These are phyloP conservation scores for Mesembryanthemum crystallinum DNA, from an alignment of 148 eudicot species.

Conservation along the genomic window DNA sequence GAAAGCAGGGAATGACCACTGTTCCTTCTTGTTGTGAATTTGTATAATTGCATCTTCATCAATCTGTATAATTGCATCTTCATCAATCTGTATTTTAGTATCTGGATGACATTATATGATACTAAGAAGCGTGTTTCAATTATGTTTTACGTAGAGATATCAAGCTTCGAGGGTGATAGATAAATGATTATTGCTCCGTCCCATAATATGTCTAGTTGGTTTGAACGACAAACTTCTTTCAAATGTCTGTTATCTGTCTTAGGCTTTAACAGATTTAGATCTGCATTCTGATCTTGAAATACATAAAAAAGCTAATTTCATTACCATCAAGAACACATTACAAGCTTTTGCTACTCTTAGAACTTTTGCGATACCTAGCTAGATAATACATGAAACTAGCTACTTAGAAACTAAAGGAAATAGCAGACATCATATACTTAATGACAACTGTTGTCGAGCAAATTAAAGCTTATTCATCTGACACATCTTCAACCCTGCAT, in stretches of 20 bases:
- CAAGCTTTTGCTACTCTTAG: neutral
- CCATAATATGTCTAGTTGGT: neutral
- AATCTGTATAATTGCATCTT: neutral
- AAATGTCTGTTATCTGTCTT: neutral
- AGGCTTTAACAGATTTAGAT: neutral
- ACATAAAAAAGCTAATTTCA: neutral
- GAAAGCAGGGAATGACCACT: neutral
- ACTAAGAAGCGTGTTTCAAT: neutral
- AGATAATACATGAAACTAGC: slow-evolving; percentile 19
- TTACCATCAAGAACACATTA: neutral
- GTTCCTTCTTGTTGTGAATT: neutral
- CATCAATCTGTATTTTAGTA: neutral
- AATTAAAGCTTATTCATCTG: slow-evolving; percentile 24
- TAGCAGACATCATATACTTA: slow-evolving; percentile 22
- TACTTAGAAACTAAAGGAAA: slow-evolving; percentile 12
- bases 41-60: neutral
- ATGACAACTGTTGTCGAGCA: slow-evolving; percentile 23
- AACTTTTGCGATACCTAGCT: slow-evolving; percentile 1
- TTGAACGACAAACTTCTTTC: neutral
- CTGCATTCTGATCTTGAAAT: neutral
- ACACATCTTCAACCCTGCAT: slow-evolving; percentile 17
- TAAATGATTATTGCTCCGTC: neutral
- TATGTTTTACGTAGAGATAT: neutral
- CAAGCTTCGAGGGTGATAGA: neutral
- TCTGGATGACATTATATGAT: neutral